Conservation (phyloP, 306 rosid genomes). For the Begonia loranthoides region DNA sequence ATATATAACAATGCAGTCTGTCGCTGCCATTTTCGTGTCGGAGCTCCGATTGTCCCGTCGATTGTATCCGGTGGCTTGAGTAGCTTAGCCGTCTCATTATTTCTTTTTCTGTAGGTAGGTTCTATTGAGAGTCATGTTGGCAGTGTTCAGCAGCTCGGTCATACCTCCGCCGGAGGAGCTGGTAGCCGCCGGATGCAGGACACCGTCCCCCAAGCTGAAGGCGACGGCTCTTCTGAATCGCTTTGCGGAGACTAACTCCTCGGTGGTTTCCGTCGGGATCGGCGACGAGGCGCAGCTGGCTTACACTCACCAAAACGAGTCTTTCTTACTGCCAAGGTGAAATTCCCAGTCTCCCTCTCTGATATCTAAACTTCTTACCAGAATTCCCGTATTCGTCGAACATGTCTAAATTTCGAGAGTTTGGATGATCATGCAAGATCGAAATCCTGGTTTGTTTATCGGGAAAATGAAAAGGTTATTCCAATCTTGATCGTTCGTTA, state of each 20-base stretch:
- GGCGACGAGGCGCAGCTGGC: conserved; percentile 66
- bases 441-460: too few relatives aligned
- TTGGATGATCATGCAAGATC: too few relatives aligned
- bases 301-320: conserved; percentile 60
- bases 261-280: conserved; percentile 52
- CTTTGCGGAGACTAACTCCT: conserved; percentile 32
- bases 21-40: not conserved
- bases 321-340: conserved; percentile 70
- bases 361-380: too few relatives aligned
- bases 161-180: conserved; percentile 87
- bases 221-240: conserved; percentile 46
- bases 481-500: not conserved
- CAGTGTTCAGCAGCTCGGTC: conserved; percentile 69
- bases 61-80: not conserved
- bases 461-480: not conserved
- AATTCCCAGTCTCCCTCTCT: not conserved
- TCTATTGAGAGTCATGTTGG: conserved; percentile 43
- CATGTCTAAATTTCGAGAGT: too few relatives aligned
- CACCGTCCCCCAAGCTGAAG: conserved; percentile 74
- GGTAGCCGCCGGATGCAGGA: conserved; percentile 76
- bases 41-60: not conserved
- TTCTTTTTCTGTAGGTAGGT: not conserved
- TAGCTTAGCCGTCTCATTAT: too few relatives aligned
- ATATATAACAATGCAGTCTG: not conserved
- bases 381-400: too few relatives aligned